Evolutionary conservation across 192 early-diverging fungal genomes (phyloP).

Genomic region (Obelidium mucronatum): DNA sequence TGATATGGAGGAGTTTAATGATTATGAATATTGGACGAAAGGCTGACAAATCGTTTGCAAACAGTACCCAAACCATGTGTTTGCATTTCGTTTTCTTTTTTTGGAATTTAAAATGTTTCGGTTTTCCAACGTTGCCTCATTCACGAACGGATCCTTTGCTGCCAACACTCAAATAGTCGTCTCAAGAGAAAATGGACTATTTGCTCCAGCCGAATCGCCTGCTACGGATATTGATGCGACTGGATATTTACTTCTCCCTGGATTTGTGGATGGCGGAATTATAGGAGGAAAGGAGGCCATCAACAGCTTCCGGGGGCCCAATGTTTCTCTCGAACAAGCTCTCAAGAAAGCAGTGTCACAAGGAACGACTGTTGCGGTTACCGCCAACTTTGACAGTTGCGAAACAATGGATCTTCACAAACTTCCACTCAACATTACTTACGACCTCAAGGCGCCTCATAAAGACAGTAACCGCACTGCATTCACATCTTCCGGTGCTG

Average conservation of each 20-base stretch:
- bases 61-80: too few species aligned
- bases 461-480: not conserved
- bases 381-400: conserved; percentile 22
- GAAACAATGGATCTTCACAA: not conserved
- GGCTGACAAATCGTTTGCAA: too few species aligned
- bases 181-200: not conserved
- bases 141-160: too few species aligned
- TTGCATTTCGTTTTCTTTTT: too few species aligned
- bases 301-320: not conserved
- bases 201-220: not conserved
- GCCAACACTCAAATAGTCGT: too few species aligned
- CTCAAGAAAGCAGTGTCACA: conserved; percentile 11
- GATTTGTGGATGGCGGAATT: conserved; percentile 49
- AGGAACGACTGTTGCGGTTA: conserved; percentile 24
- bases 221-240: conserved; percentile 31
- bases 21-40: too few species aligned
- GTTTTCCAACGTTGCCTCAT: too few species aligned
- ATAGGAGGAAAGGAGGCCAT: not conserved
- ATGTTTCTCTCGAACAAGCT: not conserved
- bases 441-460: not conserved
- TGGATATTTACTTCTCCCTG: conserved; percentile 52
- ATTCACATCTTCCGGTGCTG: not conserved
- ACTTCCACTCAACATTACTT: not conserved
- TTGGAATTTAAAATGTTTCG: too few species aligned
- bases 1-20: too few species aligned